Evolutionary conservation across 331 rosid species (phyloP), one percentile per base, ranked within the genome.

Genomic region (Cydonia oblonga): DNA sequence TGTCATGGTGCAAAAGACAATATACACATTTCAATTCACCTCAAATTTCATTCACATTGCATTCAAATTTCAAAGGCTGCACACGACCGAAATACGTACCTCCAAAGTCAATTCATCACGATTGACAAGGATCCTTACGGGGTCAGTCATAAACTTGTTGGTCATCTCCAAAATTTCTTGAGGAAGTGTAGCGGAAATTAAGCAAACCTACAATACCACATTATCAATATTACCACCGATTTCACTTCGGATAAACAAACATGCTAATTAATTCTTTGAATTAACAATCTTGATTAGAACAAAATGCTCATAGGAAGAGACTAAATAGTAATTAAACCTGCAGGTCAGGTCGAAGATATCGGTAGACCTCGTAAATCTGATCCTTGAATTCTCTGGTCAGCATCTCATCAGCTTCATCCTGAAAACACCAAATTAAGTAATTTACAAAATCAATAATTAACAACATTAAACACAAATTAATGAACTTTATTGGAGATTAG

Each of bases 331-430:
- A 40, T 40, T 40, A 40, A 40, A 40, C 98, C 98, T 93, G 98
- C 79, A 93, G 92, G 35, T 89, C 98, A 12, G 98, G 97, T 20
- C 97, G 98, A 64, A 93, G 98, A 82, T 93, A 91, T 84, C 98
- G 86, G 76, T 93, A 93, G 23, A 93, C 96, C 74, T 93, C 98
- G 51, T 93, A 93, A 76, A 93, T 93, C 81, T 93, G 98, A 81
- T 95, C 98, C 84, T 95, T 95, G 81, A 91, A 95, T 29, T 97
- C 98, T 83, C 98, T 84, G 81, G 97, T 95, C 91, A 95, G 76
- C 98, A 95, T 93, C 72, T 95, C 98, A 85, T 95, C 98, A 59
- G 96, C 91, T 77, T 95, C 98, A 63, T 95, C 98, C 98, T 93
- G 88, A 53, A 22, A 69, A 53, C 46, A 62, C 42, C 42, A 49